phyloP scores from a whole-genome alignment of 2,329 filamentous ascomycete species.

The Madurella mycetomatis region DNA sequence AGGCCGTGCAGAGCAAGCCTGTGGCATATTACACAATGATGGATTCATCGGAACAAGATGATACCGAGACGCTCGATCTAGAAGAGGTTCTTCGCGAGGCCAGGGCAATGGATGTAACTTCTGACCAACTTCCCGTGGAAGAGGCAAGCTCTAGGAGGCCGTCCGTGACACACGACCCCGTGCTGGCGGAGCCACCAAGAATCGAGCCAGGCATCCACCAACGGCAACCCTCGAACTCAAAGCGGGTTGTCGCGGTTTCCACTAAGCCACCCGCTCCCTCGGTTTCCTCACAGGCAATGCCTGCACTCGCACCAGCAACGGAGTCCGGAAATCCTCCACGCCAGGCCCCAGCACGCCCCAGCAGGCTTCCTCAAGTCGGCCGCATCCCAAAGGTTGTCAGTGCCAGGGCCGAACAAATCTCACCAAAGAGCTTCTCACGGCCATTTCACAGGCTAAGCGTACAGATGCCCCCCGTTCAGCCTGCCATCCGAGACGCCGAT shows the following conservation, averaged over 20 bases:
- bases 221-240: neutral
- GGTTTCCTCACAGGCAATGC: neutral
- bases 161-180: slow-evolving; percentile 10
- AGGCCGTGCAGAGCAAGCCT: slow-evolving; percentile 46
- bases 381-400: slow-evolving; percentile 80
- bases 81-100: slow-evolving; percentile 49
- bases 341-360: slow-evolving; percentile 40
- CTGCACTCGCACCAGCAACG: neutral
- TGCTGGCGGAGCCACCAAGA: neutral
- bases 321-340: neutral
- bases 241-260: slow-evolving; percentile 7
- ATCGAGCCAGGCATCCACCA: neutral
- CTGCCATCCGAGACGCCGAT: slow-evolving; percentile 32
- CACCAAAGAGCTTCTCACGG: slow-evolving; percentile 78
- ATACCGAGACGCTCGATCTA: slow-evolving; percentile 36
- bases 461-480: slow-evolving; percentile 33
- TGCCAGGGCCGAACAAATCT: slow-evolving; percentile 59
- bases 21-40: slow-evolving; percentile 59
- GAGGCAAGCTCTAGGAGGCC: slow-evolving; percentile 11
- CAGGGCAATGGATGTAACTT: slow-evolving; percentile 33
- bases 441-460: slow-evolving; percentile 63
- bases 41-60: slow-evolving; percentile 53
- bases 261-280: slow-evolving; percentile 1
- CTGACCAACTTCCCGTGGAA: slow-evolving; percentile 8
- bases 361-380: slow-evolving; percentile 73